Base-by-base conservation (phyloP, 2,329 filamentous ascomycete species). In the Fusarium dimerum region DNA sequence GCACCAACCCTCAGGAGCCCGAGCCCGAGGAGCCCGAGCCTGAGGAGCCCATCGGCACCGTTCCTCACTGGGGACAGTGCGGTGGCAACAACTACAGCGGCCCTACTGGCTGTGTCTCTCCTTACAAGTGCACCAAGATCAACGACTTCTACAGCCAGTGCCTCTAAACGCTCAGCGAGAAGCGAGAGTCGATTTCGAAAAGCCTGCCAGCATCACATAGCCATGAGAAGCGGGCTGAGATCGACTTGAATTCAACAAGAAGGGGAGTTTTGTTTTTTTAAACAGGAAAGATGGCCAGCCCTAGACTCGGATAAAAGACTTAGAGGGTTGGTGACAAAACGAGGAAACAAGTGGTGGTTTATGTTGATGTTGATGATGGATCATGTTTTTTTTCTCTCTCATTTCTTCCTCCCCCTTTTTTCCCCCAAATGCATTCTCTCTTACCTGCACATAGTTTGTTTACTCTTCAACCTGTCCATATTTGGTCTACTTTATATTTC, bases 131-230 rank as follows among this genome's bases (percentile, higher is more conserved):
- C 66, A 65, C 58, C 40, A 66, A 63, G 45, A 36, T 65, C 48
- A 77, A 76, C 62, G 64, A 66, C 41, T 76, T 60, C 56, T 77
- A 76, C 66, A 71, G 50, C 15, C 74, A 78, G 60, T 77, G 75
- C 59, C 51, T 73, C 51, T 76, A 66, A 65, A 52, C 15, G n/a
- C 3, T 36, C 18, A 44, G 11, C 20, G 20, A 26, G 20, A 26
- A 26, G 20, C 20, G 20, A 26, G 20, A 26, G 20, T 26, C 20
- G 20, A 7, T 26, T 18, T 36, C 18, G 13, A 8, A 39, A 16
- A 20, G 44, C 43, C 36, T 32, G 30, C 12, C 17, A 41, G 16
- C 8, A 41, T 45, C 40, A 38, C 43, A 16, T 40, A 43, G 39
- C 40, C 54, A 20, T 26, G 43, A 18, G n/a, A 20, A 39, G 20